Evolutionary conservation across 2,329 filamentous ascomycete species (phyloP), one percentile per base, ranked within the genome.

Genomic region (Tolypocladium amazonense): DNA sequence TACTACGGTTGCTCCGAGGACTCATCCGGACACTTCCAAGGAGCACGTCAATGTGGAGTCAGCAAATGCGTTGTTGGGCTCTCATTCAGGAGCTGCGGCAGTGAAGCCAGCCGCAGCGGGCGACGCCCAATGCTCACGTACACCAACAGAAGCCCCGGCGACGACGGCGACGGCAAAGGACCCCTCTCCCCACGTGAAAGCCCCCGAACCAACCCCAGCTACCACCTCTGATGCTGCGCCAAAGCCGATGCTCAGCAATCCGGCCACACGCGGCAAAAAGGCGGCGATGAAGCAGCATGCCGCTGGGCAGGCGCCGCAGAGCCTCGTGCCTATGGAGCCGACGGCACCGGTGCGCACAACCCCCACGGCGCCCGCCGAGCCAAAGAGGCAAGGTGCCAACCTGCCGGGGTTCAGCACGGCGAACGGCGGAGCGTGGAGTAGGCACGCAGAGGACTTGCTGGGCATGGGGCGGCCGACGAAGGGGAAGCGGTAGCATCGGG

Each of bases 391-490:
- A 25, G 56, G 25, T 25, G 27, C 62, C 68, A 64, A 61, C n/a
- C 67, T 79, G 60, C 74, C 77, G 12, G 76, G 75, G 1, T 81
- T 82, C 60, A 72, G 72, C 2, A 79, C 75, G 65, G 79, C 77
- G 3, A 82, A 81, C 64, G 75, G 81, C 20, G 86, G 86, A 3
- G 82, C 87, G 0, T 90, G 87, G 87, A 89, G 85, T 65, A 80
- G 78, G 30, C 87, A 89, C 67, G 86, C 87, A 0, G 78, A 83
- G 64, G 87, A 90, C 69, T 67, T 90, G 55, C 81, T 90, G 62
- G 84, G 82, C 43, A 81, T 76, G 66, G 83, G 79, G 67, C 77
- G 83, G 56, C 87, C 86, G 41, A 75, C 56, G 70, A 63, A 60
- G 57, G 62, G 59, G 41, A 55, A 54, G 23, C 61, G 60, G 38